These are phyloP conservation scores for Tuber umbilicatum DNA, from an alignment of 495 filamentous ascomycete genomes.

Conservation along the genomic window DNA sequence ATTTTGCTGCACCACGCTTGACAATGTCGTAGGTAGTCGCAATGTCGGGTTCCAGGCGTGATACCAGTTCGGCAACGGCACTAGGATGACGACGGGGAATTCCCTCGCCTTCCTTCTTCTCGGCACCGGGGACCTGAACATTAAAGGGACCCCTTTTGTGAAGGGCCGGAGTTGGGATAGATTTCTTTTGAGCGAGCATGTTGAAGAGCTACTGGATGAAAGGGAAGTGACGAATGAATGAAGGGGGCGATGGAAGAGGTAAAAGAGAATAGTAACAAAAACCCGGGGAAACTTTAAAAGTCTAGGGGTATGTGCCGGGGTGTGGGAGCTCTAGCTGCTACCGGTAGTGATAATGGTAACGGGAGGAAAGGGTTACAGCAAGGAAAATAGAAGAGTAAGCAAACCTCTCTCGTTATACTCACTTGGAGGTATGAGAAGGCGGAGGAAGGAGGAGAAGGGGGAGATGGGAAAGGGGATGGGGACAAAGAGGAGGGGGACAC, in stretches of 20 bases:
- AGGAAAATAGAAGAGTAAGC: background rate
- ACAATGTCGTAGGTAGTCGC: slow-evolving; percentile 84
- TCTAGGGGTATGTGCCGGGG: slow-evolving; percentile 7
- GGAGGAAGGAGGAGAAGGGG: background rate
- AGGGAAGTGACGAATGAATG: slow-evolving; percentile 6
- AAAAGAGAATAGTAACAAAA: slow-evolving; percentile 5
- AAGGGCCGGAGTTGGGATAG: slow-evolving; percentile 59
- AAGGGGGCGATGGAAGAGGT: slow-evolving; percentile 8
- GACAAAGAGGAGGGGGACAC: background rate
- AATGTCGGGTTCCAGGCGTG: slow-evolving; percentile 60
- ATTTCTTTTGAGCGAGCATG: slow-evolving; percentile 49
- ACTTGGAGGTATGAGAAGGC: background rate
- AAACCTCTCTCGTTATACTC: background rate
- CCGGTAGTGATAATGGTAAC: background rate
- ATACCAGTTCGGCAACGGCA: slow-evolving; percentile 63
- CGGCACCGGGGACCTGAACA: slow-evolving; percentile 67
- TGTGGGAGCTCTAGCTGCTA: slow-evolving; percentile 13
- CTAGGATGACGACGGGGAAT: slow-evolving; percentile 72
- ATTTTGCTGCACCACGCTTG: slow-evolving; percentile 66
- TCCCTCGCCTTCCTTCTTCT: slow-evolving; percentile 77
- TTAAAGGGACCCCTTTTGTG: slow-evolving; percentile 62
- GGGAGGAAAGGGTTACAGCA: background rate
- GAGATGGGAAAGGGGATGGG: background rate
- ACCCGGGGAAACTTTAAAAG: slow-evolving; percentile 1
- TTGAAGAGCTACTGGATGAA: slow-evolving; percentile 25